Evolutionary conservation across 257 asterid species (phyloP), one percentile per base, ranked within the genome.

Genomic region (Rauvolfia tetraphylla): DNA sequence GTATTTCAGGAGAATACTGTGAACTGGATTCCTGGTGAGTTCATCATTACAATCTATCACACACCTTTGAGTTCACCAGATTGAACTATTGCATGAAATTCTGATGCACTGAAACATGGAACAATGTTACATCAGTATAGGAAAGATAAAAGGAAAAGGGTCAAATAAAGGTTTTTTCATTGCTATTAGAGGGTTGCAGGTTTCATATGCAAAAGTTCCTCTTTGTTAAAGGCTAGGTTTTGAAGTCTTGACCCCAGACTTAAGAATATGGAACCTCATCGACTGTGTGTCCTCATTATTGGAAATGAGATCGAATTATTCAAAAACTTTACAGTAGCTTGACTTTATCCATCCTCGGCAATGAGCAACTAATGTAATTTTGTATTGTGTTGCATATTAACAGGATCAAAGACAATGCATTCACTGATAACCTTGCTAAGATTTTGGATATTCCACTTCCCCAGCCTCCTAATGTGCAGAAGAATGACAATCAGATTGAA

Each of bases 401-500:
- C 72, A 92, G 96, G 98, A 75, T 39, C 41, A 86, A 82, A 79
- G 93, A 83, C 80, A 84, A 83, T 79, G 67, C 89, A 31, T 85
- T 87, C 80, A 72, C 84, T 17, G 91, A 86, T 79, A 93, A 93
- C 85, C 89, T 93, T 66, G 83, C 51, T 13, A 53, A 75, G 51
- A 59, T 91, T 78, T 82, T 93, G 75, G 89, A 85, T 62, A 83
- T 85, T 81, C 87, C 81, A 81, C 83, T 91, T 72, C 90, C 83
- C 56, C 79, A 79, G 78, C 91, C 90, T 80, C 87, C 87, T 18
- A 66, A 73, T 69, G 73, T 72, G 46, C 79, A 77, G 76, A 83
- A 85, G 85, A 83, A 77, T 15, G 96, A 89, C 75, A 88, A 85
- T 83, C 92, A 87, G 82, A 73, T 80, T 62, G 98, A 93, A 84